Base-by-base conservation (phyloP, 192 early-diverging fungal species). In the Backusella morwellensis region DNA sequence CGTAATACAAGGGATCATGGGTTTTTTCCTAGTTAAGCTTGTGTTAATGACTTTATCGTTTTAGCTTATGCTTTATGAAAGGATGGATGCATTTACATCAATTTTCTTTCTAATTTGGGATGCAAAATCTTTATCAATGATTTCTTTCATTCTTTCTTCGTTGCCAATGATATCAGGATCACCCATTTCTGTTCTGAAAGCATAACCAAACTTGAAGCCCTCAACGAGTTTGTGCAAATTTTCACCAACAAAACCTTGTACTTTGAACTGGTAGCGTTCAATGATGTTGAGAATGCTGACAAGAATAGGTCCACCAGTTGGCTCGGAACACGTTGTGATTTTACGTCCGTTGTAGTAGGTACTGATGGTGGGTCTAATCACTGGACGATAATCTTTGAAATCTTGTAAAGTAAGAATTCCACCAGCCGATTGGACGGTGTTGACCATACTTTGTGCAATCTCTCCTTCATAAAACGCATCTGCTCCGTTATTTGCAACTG, bases 141-240 rank as follows among this genome's bases (percentile, higher is more conserved):
- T 92, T 66, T 89, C 85, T 6, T 84, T 70, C 12, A 93, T 81
- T 73, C 91, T 88, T 34, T 76, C 75, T 8, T 88, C 83, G 56
- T 93, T 86, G 76, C 92, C 88, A 14, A 91, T 77, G 76, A 89
- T 92, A 6, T 86, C 88, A 4, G 96, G 94, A 77, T 99, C 97
- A 0, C 94, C 95, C 38, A 95, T 82, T 70, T 91, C 90, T 0
- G 91, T 93, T 47, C 96, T 88, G 79, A 93, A 90, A 2, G 96
- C 95, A 80, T 90, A 95, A 5, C 92, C 96, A 76, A 83, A 93
- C 79, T 97, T 97, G 76, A 96, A 90, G 15, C 94, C 89, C 78
- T 99, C 97, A 6, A 96, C 85, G 12, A 97, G 82, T 67, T 93
- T 90, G 80, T 99, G 96, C 23, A 91, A 81, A 68, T 92, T 95